Evolutionary conservation across 2,329 filamentous ascomycete species (phyloP).

Genomic region (Fusarium sp.): DNA sequence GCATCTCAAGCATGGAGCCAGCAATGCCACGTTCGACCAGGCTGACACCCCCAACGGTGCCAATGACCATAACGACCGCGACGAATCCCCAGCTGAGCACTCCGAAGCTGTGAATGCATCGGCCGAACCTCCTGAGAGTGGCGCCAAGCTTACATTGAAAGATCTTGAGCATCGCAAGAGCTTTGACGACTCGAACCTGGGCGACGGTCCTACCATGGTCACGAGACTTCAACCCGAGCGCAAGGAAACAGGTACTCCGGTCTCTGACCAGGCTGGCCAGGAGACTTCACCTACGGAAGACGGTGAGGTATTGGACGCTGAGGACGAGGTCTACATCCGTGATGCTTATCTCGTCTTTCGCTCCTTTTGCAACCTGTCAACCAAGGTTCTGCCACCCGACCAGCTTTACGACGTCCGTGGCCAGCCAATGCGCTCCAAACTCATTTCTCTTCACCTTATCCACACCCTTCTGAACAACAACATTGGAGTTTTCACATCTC

Average conservation of each 20-base stretch:
- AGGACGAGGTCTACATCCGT: slow-evolving; percentile 96
- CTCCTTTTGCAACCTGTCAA: slow-evolving; percentile 96
- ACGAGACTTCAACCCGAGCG: slow-evolving; percentile 64
- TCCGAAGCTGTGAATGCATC: slow-evolving; percentile 36
- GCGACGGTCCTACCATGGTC: slow-evolving; percentile 73
- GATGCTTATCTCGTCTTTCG: slow-evolving; percentile 97
- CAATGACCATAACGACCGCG: slow-evolving; percentile 50
- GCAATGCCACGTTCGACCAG: slow-evolving; percentile 61
- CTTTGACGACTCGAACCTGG: slow-evolving; percentile 72
- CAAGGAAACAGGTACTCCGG: slow-evolving; percentile 52
- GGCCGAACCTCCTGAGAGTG: slow-evolving; percentile 46
- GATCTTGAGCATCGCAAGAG: slow-evolving; percentile 73
- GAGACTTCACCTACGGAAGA: slow-evolving; percentile 65
- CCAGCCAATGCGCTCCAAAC: slow-evolving; percentile 96
- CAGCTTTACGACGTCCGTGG: slow-evolving; percentile 92
- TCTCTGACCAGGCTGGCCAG: slow-evolving; percentile 61
- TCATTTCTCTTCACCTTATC: slow-evolving; percentile 93
- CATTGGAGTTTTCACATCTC: slow-evolving; percentile 87
- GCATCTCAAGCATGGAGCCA: slow-evolving; percentile 61
- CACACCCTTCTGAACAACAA: slow-evolving; percentile 96
- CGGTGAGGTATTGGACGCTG: slow-evolving; percentile 69
- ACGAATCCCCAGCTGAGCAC: slow-evolving; percentile 47
- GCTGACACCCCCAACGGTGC: slow-evolving; percentile 49
- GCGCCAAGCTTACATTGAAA: slow-evolving; percentile 69
- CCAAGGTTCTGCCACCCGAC: slow-evolving; percentile 87